Evolutionary conservation across 345 rosid species (phyloP).

Genomic region (Chamaenerion angustifolium): DNA sequence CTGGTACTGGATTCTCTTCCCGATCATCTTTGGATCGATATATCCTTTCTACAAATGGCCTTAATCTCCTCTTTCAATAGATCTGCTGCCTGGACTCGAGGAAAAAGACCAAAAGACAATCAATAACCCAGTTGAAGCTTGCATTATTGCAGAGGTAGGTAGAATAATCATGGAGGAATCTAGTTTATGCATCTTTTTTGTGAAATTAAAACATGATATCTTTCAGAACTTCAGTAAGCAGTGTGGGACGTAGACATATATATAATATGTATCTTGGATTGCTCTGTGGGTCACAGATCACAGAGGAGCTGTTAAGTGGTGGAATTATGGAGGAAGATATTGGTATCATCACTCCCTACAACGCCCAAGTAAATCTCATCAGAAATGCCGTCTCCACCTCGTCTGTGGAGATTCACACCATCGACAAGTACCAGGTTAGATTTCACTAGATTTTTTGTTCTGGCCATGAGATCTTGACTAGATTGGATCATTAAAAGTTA

Average conservation of each 20-base stretch:
- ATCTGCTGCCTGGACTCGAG: slow-evolving; percentile 68
- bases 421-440: slow-evolving; percentile 92
- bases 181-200: neutral
- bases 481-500: no score
- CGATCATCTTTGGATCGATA: neutral
- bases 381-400: slow-evolving; percentile 22
- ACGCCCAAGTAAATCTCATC: slow-evolving; percentile 73
- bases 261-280: neutral
- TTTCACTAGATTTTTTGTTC: neutral
- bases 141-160: slow-evolving; percentile 60
- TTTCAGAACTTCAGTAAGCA: slow-evolving; percentile 1
- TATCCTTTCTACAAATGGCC: neutral
- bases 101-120: slow-evolving; percentile 51
- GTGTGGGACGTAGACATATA: neutral
- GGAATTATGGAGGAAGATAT: slow-evolving; percentile 66
- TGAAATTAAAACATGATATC: no score
- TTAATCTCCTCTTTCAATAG: slow-evolving; percentile 22
- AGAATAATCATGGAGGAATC: neutral
- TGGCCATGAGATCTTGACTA: no score
- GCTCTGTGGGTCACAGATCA: slow-evolving; percentile 25
- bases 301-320: slow-evolving; percentile 36
- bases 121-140: slow-evolving; percentile 82
- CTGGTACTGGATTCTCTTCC: slow-evolving; percentile 37
- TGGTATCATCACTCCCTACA: slow-evolving; percentile 90
- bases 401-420: slow-evolving; percentile 80